A percentile compares a stretch with the other conserved stretches of the same genome.
These are phyloP conservation scores for Lepraria neglecta DNA, from an alignment of 495 filamentous ascomycete genomes.

Conservation along the genomic window DNA sequence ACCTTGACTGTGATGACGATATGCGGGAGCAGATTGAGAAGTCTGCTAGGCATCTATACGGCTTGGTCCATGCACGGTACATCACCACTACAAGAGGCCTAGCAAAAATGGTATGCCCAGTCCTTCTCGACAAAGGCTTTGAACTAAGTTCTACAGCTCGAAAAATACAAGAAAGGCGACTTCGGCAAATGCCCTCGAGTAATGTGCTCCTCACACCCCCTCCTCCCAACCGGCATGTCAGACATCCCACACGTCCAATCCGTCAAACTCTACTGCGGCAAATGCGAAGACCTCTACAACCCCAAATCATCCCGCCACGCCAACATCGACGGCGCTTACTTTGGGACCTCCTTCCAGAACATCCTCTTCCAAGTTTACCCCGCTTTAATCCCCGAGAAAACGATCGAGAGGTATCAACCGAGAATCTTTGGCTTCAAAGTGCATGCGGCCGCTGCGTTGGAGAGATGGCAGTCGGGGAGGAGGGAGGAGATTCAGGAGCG, in stretches of 20 bases:
- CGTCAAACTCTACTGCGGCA: conserved; percentile 93
- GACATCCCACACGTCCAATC: conserved; percentile 78
- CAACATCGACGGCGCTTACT: conserved; percentile 94
- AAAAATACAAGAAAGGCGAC: conserved; percentile 97
- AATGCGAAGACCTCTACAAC: conserved; percentile 98
- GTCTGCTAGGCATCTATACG: conserved; percentile 92
- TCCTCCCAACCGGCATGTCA: conserved; percentile 87
- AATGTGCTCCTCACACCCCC: conserved; percentile 80
- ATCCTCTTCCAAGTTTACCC: conserved; percentile 99
- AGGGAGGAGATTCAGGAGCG: conserved; percentile 72
- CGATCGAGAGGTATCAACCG: conserved; percentile 75
- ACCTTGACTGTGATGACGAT: conserved; percentile 97
- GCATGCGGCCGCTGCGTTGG: conserved; percentile 79
- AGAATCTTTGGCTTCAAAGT: conserved; percentile 92
- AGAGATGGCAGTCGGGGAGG: conserved; percentile 80
- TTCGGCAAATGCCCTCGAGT: conserved; percentile 98
- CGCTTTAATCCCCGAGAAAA: conserved; percentile 77
- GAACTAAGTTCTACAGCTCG: conserved; percentile 54
- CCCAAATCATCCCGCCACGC: conserved; percentile 96
- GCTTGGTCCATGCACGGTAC: conserved; percentile 91
- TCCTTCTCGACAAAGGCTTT: conserved; percentile 1
- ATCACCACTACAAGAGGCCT: conserved; percentile 93
- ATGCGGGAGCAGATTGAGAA: conserved; percentile 98
- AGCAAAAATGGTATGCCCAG: conserved; percentile 76
- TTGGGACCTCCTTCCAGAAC: conserved; percentile 95